Conservation (phyloP, 140 eudicot genomes). For the Bidens hawaiensis region DNA sequence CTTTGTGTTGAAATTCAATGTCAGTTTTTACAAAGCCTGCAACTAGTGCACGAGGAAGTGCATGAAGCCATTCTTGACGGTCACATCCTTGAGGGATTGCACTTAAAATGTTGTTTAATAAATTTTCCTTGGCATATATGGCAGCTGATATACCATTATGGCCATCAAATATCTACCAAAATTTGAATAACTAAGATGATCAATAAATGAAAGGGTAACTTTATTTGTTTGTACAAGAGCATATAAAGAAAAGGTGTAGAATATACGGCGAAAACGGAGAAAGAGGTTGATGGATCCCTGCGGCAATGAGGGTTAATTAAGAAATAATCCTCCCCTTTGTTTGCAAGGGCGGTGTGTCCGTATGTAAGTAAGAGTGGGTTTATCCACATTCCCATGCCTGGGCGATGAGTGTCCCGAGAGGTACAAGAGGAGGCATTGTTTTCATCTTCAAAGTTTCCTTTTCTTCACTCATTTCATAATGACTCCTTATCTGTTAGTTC, state of each 20-base stretch:
- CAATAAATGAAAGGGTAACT: too few species aligned
- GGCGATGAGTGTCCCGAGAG: conserved; percentile 79
- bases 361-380: conserved; percentile 56
- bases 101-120: conserved; percentile 75
- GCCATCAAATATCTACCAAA: conserved; percentile 85
- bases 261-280: conserved; percentile 84
- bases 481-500: conserved; percentile 21
- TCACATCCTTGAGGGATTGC: conserved; percentile 75
- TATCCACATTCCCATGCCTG: conserved; percentile 76
- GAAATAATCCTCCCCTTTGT: conserved; percentile 93
- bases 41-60: conserved; percentile 85
- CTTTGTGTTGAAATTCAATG: conserved; percentile 92
- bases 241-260: background rate
- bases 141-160: conserved; percentile 98
- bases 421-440: conserved; percentile 58
- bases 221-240: background rate
- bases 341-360: conserved; percentile 94
- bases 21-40: conserved; percentile 99
- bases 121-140: conserved; percentile 76
- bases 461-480: conserved; percentile 58
- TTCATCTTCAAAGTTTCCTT: conserved; percentile 40
- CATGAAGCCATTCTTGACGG: conserved; percentile 97
- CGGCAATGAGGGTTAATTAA: conserved; percentile 73
- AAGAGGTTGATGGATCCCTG: conserved; percentile 63
- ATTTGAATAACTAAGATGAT: background rate